These are phyloP conservation scores for Phytophthora podocarpi DNA, from an alignment of 352 stramenopile genomes.

Conservation along the genomic window DNA sequence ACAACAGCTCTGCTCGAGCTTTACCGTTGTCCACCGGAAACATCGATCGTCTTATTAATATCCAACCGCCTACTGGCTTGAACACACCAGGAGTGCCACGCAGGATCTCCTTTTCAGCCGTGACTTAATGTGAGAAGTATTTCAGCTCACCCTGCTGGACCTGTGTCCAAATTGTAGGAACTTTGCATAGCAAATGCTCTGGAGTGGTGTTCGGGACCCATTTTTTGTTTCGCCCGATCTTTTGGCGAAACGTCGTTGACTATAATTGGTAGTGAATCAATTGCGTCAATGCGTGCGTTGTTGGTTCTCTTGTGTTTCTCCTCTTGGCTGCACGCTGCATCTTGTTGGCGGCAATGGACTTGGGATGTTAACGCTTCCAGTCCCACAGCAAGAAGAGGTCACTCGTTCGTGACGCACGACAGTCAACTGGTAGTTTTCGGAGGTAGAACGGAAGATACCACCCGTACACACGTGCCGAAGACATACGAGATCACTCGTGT, in stretches of 20 bases:
- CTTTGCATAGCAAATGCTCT: no score
- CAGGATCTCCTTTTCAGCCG: constrained; percentile 47
- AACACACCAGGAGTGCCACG: constrained; percentile 42
- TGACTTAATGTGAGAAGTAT: constrained; percentile 29
- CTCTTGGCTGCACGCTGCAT: constrained; percentile 10
- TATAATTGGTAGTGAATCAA: constrained; percentile 5
- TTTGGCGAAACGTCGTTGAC: constrained; percentile 30
- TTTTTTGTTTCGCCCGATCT: constrained; percentile 12
- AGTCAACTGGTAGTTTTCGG: constrained; percentile 92
- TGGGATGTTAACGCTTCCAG: constrained; percentile 57
- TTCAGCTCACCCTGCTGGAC: constrained; percentile 28
- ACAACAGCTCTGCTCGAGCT: constrained; percentile 25
- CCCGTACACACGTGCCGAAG: constrained; percentile 87
- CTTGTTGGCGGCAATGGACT: constrained; percentile 87
- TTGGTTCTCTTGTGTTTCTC: constrained; percentile 13
- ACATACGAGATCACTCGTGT: constrained; percentile 89
- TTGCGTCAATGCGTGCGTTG: constrained; percentile 12
- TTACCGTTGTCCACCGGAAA: constrained; percentile 55
- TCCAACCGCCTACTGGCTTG: constrained; percentile 42
- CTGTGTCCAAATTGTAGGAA: constrained; percentile 36
- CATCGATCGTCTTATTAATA: no score
- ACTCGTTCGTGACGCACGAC: constrained; percentile 89
- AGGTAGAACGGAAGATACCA: constrained; percentile 91
- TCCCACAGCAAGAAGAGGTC: constrained; percentile 77
- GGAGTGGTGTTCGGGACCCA: no score